Conservation (phyloP, 345 rosid species). For the Citrus trifoliata region DNA sequence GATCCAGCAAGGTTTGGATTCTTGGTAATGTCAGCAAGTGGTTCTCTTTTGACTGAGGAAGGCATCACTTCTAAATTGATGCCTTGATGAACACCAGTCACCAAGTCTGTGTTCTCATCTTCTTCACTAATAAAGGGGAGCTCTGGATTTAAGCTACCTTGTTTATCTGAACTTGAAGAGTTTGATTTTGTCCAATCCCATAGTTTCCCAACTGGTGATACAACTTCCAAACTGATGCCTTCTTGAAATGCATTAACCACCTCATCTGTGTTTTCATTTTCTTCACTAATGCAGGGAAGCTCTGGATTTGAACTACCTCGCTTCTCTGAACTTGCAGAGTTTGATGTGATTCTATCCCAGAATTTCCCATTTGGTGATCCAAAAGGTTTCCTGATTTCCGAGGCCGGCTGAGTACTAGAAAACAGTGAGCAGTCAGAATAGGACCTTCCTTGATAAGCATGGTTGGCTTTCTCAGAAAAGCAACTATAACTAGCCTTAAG, state of each 20-base stretch:
- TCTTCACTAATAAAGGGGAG: constrained; percentile 89
- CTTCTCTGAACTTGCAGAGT: constrained; percentile 68
- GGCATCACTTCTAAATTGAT: constrained; percentile 26
- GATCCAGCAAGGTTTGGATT: constrained; percentile 38
- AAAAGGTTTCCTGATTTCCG: constrained; percentile 46
- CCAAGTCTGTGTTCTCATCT: constrained; percentile 57
- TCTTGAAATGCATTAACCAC: constrained; percentile 38
- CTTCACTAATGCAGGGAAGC: constrained; percentile 89
- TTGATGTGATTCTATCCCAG: constrained; percentile 65
- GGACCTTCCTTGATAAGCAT: constrained; percentile 33
- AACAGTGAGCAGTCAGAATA: constrained; percentile 44
- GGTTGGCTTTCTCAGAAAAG: constrained; percentile 29
- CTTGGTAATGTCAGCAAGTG: constrained; percentile 54
- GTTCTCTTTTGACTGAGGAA: constrained; percentile 44
- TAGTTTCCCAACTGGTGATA: constrained; percentile 65
- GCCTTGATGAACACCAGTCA: constrained; percentile 33
- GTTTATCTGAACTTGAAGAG: constrained; percentile 69
- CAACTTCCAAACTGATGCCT: constrained; percentile 28
- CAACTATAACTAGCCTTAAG: constrained; percentile 32
- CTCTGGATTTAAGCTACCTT: constrained; percentile 65
- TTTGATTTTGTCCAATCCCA: constrained; percentile 64
- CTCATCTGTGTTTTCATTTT: constrained; percentile 62
- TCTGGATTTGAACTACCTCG: constrained; percentile 66
- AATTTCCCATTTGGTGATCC: constrained; percentile 68
- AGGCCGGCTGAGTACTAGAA: constrained; percentile 32